Evolutionary conservation across 2,329 filamentous ascomycete genomes (phyloP).

Genomic region (Macrophomina pseudophaseolina): DNA sequence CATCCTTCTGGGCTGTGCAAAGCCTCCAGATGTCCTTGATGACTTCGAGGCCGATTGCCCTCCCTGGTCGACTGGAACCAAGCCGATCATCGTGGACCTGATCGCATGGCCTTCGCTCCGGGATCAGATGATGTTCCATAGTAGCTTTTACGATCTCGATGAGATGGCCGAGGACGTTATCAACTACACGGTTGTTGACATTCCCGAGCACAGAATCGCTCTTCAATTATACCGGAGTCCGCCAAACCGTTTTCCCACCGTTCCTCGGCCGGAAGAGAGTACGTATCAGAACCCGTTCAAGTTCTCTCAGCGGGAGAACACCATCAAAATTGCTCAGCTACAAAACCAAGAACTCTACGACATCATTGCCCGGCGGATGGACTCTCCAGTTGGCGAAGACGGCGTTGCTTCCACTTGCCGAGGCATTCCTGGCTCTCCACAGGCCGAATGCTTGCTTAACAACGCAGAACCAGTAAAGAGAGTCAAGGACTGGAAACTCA

Average conservation of each 20-base stretch:
- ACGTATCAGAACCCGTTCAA: background rate
- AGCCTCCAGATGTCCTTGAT: background rate
- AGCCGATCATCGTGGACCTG: conserved; percentile 17
- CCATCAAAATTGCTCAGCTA: background rate
- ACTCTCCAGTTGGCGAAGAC: background rate
- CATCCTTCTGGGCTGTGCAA: conserved; percentile 9
- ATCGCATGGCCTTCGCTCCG: conserved; percentile 25
- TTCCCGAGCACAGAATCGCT: conserved; percentile 6
- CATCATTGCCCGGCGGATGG: conserved; percentile 6
- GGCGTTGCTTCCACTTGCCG: background rate
- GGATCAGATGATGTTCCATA: conserved; percentile 23
- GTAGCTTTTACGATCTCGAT: conserved; percentile 20
- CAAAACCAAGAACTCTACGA: background rate
- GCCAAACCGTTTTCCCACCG: background rate
- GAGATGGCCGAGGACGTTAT: conserved; percentile 19
- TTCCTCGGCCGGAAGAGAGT: background rate
- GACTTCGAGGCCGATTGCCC: background rate
- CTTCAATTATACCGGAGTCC: conserved; percentile 8
- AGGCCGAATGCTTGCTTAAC: background rate
- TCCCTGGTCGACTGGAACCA: background rate
- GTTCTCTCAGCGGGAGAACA: background rate
- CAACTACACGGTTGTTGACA: conserved; percentile 18
- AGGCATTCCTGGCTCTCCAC: background rate
- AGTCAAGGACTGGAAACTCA: conserved; percentile 15
- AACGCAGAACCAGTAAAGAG: background rate